Percentiles rank a stretch among this genome's conserved stretches.
These are phyloP conservation scores for Sarocladium brachiariae DNA, from an alignment of 2,329 filamentous ascomycete species.

Conservation along the genomic window DNA sequence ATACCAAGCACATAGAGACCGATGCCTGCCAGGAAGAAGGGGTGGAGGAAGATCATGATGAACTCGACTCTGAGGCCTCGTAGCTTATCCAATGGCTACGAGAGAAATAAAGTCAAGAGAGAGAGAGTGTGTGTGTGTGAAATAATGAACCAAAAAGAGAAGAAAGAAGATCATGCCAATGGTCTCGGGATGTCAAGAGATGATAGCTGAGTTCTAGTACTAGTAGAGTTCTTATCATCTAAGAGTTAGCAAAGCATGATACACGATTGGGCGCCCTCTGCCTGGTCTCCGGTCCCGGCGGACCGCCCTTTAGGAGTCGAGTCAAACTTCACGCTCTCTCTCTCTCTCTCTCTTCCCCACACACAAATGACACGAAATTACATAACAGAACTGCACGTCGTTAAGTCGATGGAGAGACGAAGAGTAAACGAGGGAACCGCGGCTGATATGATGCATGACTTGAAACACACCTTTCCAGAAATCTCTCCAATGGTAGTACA, in stretches of 20 bases:
- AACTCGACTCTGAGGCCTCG: no score
- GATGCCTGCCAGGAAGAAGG: neutral
- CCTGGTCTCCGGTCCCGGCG: no score
- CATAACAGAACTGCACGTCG: neutral
- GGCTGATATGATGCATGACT: neutral
- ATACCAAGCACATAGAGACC: neutral
- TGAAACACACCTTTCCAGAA: no score
- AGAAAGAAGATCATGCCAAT: no score
- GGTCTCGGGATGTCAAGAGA: neutral
- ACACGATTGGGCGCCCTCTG: constrained; percentile 2
- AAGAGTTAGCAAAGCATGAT: constrained; percentile 1
- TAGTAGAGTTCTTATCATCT: constrained; percentile 9
- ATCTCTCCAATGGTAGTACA: constrained; percentile 1
- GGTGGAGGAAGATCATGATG: neutral
- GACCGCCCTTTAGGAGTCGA: no score
- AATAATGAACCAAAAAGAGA: no score
- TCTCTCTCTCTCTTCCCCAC: constrained; percentile 4
- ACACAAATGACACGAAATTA: neutral
- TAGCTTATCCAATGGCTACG: neutral
- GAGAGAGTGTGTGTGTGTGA: no score
- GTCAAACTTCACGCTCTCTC: no score
- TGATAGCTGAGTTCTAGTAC: neutral
- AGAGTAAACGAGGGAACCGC: no score
- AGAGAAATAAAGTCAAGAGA: no score
- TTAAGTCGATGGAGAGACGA: neutral